Conservation (phyloP, 768 basidiomycete genomes). For the Russula vinacea region DNA sequence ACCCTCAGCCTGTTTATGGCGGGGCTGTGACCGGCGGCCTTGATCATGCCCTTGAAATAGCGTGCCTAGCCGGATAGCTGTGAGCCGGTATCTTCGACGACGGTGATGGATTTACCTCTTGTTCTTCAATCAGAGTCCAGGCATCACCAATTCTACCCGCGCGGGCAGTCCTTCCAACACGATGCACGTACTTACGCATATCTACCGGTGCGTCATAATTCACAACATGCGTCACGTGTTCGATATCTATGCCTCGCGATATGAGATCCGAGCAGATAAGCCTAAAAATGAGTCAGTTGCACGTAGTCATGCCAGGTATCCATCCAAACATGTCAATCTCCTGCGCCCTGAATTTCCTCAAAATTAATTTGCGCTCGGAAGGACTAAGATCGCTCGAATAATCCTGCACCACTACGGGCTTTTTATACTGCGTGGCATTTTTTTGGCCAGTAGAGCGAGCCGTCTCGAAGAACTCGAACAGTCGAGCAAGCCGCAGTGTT, state of each 20-base stretch:
- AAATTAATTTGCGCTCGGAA: slow-evolving; percentile 67
- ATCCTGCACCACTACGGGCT: slow-evolving; percentile 50
- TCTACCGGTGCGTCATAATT: slow-evolving; percentile 97
- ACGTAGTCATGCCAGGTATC: slow-evolving; percentile 7
- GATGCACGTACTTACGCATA: slow-evolving; percentile 97
- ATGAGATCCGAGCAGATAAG: slow-evolving; percentile 96
- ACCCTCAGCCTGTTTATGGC: slow-evolving; percentile 17
- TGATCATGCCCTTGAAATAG: slow-evolving; percentile 30
- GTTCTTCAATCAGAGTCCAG: slow-evolving; percentile 95
- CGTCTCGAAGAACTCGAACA: slow-evolving; percentile 79
- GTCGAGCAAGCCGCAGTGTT: slow-evolving; percentile 71
- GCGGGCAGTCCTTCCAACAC: slow-evolving; percentile 92
- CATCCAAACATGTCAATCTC: slow-evolving; percentile 75
- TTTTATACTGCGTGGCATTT: slow-evolving; percentile 29
- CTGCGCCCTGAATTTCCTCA: slow-evolving; percentile 78
- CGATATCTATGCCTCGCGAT: slow-evolving; percentile 93
- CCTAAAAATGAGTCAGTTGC: slow-evolving; percentile 41
- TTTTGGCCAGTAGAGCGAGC: slow-evolving; percentile 35
- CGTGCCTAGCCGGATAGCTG: slow-evolving; percentile 16
- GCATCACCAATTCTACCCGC: slow-evolving; percentile 86
- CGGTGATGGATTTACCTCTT: slow-evolving; percentile 55
- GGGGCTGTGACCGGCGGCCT: slow-evolving; percentile 18
- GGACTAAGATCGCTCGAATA: slow-evolving; percentile 85
- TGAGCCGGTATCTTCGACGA: background rate
- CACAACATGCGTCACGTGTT: slow-evolving; percentile 86